Evolutionary conservation across 2,329 filamentous ascomycete genomes (phyloP).

Genomic region (Xylaria sp.): DNA sequence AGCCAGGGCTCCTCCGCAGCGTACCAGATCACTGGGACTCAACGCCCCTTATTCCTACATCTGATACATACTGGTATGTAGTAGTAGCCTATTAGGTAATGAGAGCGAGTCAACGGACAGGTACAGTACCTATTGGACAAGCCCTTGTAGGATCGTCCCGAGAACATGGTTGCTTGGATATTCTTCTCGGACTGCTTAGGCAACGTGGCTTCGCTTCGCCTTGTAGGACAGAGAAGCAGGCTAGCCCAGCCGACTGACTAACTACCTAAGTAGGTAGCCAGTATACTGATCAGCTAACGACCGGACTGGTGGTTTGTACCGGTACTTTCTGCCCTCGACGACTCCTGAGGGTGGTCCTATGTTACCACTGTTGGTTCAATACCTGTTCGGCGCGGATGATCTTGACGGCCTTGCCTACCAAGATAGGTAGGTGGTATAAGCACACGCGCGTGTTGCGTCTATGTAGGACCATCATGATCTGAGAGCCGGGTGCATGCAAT

Average conservation of each 20-base stretch:
- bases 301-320: not conserved
- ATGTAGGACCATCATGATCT: conserved; percentile 20
- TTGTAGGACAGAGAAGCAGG: not conserved
- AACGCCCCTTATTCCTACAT: not conserved
- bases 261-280: not conserved
- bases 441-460: conserved; percentile 11
- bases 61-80: not conserved
- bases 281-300: conserved; percentile 1
- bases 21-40: conserved; percentile 29
- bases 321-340: conserved; percentile 10
- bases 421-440: conserved; percentile 27
- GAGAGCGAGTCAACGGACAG: not conserved
- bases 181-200: not conserved
- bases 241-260: not conserved
- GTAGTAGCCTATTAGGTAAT: not conserved
- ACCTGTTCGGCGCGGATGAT: not conserved
- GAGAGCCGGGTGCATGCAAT: conserved; percentile 4
- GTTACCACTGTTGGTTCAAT: conserved; percentile 9
- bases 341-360: not conserved
- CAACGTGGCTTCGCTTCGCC: not conserved
- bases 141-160: not conserved
- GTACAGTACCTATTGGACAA: not conserved
- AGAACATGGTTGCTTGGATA: not conserved
- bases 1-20: conserved; percentile 13
- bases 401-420: not conserved